Evolutionary conservation across 352 stramenopile species (phyloP).

Genomic region (Peronosclerospora sorghi): DNA sequence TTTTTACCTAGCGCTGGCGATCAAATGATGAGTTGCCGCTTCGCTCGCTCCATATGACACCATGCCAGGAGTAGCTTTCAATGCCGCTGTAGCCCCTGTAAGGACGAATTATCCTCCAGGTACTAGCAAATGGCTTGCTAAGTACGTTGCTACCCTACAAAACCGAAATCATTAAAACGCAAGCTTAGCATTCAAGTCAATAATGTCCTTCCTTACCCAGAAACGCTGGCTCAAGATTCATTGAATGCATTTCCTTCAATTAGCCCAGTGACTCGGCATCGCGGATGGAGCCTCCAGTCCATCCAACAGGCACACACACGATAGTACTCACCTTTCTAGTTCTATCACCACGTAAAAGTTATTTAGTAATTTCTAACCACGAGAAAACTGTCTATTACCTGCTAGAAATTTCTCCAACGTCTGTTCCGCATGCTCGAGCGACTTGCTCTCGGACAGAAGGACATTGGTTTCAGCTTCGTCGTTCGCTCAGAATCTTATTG

Average conservation of each 20-base stretch:
- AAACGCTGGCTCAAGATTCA: slow-evolving; percentile 74
- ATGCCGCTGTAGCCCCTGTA: slow-evolving; percentile 69
- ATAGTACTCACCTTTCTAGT: too few relatives aligned
- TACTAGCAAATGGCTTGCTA: slow-evolving; percentile 47
- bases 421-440: too few relatives aligned
- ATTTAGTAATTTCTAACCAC: too few relatives aligned
- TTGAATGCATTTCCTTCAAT: slow-evolving; percentile 54
- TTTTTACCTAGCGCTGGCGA: slow-evolving; percentile 75
- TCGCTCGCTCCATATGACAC: slow-evolving; percentile 85
- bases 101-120: slow-evolving; percentile 67
- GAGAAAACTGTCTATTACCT: too few relatives aligned
- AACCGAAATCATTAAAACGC: slow-evolving; percentile 39
- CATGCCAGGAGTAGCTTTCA: slow-evolving; percentile 73
- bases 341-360: too few relatives aligned
- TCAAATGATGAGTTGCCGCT: slow-evolving; percentile 81
- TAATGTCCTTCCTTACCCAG: slow-evolving; percentile 30
- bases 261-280: slow-evolving; percentile 51
- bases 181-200: too few relatives aligned
- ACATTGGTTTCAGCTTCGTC: too few relatives aligned
- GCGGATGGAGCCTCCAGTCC: slow-evolving; percentile 72
- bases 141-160: too few relatives aligned
- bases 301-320: too few relatives aligned
- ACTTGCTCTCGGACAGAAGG: too few relatives aligned
- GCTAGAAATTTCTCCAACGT: too few relatives aligned
- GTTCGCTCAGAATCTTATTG: too few relatives aligned